These are phyloP conservation scores for Thielaviopsis euricoi DNA, from an alignment of 2,329 filamentous ascomycete species.

Conservation along the genomic window DNA sequence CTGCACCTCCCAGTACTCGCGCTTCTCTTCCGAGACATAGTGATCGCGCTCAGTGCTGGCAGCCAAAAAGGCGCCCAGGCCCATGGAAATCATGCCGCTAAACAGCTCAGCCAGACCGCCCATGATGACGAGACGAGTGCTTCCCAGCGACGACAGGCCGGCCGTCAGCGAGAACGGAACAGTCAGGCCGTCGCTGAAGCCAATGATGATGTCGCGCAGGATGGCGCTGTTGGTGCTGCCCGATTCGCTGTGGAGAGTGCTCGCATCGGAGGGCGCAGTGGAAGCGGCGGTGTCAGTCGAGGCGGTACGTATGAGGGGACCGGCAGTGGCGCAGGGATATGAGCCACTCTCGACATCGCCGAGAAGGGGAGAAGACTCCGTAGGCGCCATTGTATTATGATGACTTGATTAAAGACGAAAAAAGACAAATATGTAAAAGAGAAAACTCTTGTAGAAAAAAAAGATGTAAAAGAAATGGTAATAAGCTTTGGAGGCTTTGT, in stretches of 20 bases:
- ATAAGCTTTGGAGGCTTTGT: too few relatives aligned
- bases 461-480: too few relatives aligned
- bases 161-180: constrained; percentile 68
- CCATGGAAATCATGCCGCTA: constrained; percentile 63
- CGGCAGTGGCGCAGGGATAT: neutral
- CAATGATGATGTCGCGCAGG: constrained; percentile 52
- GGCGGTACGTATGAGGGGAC: constrained; percentile 2
- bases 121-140: constrained; percentile 50
- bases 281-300: constrained; percentile 15
- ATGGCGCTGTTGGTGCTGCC: constrained; percentile 26
- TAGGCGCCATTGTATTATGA: neutral
- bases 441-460: too few relatives aligned
- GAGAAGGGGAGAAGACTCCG: constrained; percentile 7
- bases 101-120: constrained; percentile 61
- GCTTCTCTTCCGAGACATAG: constrained; percentile 31
- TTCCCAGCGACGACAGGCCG: constrained; percentile 49
- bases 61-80: constrained; percentile 56
- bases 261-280: constrained; percentile 11
- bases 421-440: neutral
- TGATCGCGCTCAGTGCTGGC: constrained; percentile 39
- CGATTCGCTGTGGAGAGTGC: constrained; percentile 12
- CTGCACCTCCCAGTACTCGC: constrained; percentile 27
- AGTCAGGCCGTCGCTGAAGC: constrained; percentile 62
- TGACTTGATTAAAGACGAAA: neutral
- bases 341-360: constrained; percentile 4